Evolutionary conservation across 2,329 filamentous ascomycete species (phyloP), one percentile per base, ranked within the genome.

Genomic region (Rasamsonia emersonii): DNA sequence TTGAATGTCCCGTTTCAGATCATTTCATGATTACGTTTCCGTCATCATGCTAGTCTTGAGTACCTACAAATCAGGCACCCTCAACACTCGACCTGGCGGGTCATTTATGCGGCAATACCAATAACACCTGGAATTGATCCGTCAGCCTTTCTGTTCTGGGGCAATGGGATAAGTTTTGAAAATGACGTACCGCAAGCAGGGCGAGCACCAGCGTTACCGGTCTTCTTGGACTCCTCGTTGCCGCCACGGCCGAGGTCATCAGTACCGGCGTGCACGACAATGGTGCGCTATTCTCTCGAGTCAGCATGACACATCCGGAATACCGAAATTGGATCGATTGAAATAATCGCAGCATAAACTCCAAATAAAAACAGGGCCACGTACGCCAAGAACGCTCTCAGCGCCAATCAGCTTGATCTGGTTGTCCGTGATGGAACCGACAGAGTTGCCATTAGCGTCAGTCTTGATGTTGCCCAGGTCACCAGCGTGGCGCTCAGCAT

Each of bases 381-480:
- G 54, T 79, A 89, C 84, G 65, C 91, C 91, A 53, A 98, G 79
- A 53, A 98, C 77, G 71, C 85, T 93, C 69, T 96, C 75, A 42
- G 88, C 82, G 47, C 91, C 91, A 56, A 98, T 95, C 65, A 98
- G 71, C 82, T 96, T 94, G 67, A 98, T 70, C 39, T 85, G 70
- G 58, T 76, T 79, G 71, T 98, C 91, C 46, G 71, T 67, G 47
- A 83, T 70, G 50, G 77, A 77, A 54, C 89, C 91, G 68, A 83
- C 77, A 61, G 84, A 73, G 61, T 93, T 93, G 59, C 91, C 91
- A 71, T 94, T 81, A 45, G 64, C 83, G 64, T 98, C 88, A 39
- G 89, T 96, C 71, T 86, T 77, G 73, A 96, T 77, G 80, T 98
- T 98, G 61, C 91, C 91, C 47, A 98, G 72, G 67, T 96, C 91